These are phyloP conservation scores for Saccharomyces mikatae DNA, from an alignment of 805 yeast species.

Conservation along the genomic window DNA sequence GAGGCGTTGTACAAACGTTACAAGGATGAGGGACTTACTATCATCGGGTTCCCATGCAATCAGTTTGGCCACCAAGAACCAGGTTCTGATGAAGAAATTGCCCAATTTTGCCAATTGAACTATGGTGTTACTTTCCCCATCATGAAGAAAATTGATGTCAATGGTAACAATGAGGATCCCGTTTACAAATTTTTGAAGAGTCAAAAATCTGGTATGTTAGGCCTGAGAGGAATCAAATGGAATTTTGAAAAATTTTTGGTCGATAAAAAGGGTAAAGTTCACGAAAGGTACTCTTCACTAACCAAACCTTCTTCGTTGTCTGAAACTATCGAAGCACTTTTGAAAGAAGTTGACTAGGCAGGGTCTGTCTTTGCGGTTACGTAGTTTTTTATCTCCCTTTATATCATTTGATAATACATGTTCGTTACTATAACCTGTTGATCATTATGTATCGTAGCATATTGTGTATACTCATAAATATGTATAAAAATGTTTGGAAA, in stretches of 20 bases:
- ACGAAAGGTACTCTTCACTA: conserved; percentile 56
- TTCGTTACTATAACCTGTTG: not conserved
- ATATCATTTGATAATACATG: not conserved
- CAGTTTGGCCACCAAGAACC: conserved; percentile 84
- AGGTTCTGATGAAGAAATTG: conserved; percentile 59
- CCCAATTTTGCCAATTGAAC: conserved; percentile 62
- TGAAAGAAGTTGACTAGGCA: conserved; percentile 19
- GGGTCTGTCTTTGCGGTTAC: not conserved
- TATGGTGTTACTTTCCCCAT: conserved; percentile 91
- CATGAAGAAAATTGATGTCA: conserved; percentile 78
- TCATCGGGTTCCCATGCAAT: conserved; percentile 86
- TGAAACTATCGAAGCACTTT: conserved; percentile 48
- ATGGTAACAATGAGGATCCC: conserved; percentile 73
- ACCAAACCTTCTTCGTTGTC: conserved; percentile 60
- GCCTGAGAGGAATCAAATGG: conserved; percentile 71
- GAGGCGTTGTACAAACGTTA: conserved; percentile 62
- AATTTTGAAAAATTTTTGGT: conserved; percentile 69
- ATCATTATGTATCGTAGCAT: not conserved
- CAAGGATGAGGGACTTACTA: conserved; percentile 50
- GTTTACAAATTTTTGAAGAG: conserved; percentile 72
- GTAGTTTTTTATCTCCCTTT: not conserved
- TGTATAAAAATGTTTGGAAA: not conserved
- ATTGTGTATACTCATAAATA: not conserved
- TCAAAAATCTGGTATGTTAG: conserved; percentile 49
- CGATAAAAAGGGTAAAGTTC: conserved; percentile 47